phyloP scores from a whole-genome alignment of 768 basidiomycete species.

The Boletus pseudopeckii region DNA sequence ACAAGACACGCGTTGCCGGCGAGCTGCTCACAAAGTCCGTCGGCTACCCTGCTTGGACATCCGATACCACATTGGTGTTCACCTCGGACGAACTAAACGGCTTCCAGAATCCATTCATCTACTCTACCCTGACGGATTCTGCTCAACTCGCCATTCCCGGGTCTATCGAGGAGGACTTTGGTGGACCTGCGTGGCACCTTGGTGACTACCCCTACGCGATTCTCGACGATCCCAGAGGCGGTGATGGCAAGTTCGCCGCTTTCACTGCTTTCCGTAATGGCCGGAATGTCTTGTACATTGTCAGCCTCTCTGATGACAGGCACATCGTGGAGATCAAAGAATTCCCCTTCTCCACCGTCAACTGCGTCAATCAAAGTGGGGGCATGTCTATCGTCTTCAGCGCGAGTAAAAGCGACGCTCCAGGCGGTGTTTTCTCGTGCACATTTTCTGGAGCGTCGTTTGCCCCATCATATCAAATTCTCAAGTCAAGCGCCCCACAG shows the following conservation, averaged over 20 bases:
- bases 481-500: conserved; percentile 25
- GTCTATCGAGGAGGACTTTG: conserved; percentile 54
- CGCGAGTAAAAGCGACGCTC: conserved; percentile 31
- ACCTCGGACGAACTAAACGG: conserved; percentile 58
- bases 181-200: conserved; percentile 53
- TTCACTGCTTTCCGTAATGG: conserved; percentile 35
- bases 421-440: conserved; percentile 31
- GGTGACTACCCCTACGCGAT: conserved; percentile 46
- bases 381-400: conserved; percentile 31
- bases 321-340: conserved; percentile 23
- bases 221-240: conserved; percentile 32
- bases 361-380: conserved; percentile 24
- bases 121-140: conserved; percentile 35
- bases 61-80: conserved; percentile 55
- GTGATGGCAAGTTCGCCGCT: conserved; percentile 20
- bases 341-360: conserved; percentile 34
- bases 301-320: conserved; percentile 26
- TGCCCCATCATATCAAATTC: conserved; percentile 15
- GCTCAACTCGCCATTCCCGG: conserved; percentile 31
- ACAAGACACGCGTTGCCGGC: conserved; percentile 48
- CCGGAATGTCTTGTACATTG: conserved; percentile 34
- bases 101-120: conserved; percentile 66
- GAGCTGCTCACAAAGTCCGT: conserved; percentile 48
- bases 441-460: conserved; percentile 25
- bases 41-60: conserved; percentile 58